Evolutionary conservation across 2,329 filamentous ascomycete genomes (phyloP).

Genomic region (Boeremia exigua): DNA sequence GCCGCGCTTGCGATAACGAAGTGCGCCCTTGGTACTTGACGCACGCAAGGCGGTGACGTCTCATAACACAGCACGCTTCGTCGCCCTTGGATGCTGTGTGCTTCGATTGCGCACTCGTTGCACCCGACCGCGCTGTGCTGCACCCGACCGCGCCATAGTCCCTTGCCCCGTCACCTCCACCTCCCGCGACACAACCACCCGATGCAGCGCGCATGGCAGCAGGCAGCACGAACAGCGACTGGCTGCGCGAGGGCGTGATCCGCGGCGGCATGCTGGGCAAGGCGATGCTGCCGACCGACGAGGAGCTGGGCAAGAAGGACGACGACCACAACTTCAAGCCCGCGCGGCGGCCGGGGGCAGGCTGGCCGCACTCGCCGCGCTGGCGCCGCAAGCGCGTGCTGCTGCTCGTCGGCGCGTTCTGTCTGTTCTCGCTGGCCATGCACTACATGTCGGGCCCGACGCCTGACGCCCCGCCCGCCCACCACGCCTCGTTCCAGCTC

Average conservation of each 20-base stretch:
- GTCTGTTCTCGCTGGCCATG: conserved; percentile 68
- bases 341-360: conserved; percentile 42
- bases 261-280: conserved; percentile 45
- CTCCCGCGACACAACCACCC: not conserved
- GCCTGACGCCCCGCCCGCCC: not conserved
- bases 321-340: conserved; percentile 61
- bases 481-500: not conserved
- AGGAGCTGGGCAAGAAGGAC: conserved; percentile 70
- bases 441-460: conserved; percentile 38
- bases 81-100: no score
- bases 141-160: conserved; percentile 20
- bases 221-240: conserved; percentile 30
- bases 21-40: not conserved
- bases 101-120: no score
- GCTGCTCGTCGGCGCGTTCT: conserved; percentile 45
- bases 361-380: conserved; percentile 39
- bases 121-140: no score
- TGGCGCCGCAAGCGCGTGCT: conserved; percentile 59
- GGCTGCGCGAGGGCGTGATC: conserved; percentile 35
- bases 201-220: conserved; percentile 32
- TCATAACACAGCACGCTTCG: no score
- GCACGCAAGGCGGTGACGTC: no score
- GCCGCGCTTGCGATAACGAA: not conserved
- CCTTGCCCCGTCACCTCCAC: conserved; percentile 19
- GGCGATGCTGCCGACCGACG: conserved; percentile 59